A percentile compares a stretch with the other conserved stretches of the same genome.
Conservation (phyloP, 495 filamentous ascomycete species). For the Tuber indicum region DNA sequence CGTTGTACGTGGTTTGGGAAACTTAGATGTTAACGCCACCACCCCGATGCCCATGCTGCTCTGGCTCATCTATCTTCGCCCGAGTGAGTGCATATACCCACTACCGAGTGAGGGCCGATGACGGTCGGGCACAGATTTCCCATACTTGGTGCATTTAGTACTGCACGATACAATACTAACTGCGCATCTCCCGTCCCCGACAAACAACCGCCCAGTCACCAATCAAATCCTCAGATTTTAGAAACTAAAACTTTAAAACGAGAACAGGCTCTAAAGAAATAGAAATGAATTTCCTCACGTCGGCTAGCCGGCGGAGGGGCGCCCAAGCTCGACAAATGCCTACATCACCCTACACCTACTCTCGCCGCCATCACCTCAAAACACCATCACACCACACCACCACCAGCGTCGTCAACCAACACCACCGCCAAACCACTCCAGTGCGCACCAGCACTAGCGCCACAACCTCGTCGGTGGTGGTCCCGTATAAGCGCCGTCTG, state of each 20-base stretch:
- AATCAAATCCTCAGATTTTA: not conserved
- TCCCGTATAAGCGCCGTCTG: conserved; percentile 10
- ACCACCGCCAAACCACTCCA: not conserved
- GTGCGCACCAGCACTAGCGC: not conserved
- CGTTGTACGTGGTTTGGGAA: not conserved
- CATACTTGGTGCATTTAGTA: not conserved
- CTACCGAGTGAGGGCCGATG: not conserved
- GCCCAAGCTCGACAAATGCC: not conserved
- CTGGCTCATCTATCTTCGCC: not conserved
- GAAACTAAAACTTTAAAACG: not conserved
- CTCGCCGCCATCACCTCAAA: not conserved
- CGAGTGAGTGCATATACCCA: not conserved
- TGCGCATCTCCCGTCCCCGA: not conserved
- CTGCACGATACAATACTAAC: not conserved
- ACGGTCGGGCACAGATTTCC: not conserved
- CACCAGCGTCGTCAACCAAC: not conserved
- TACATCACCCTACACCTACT: not conserved
- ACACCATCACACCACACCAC: not conserved
- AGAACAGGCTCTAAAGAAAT: not conserved
- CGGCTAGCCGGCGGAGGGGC: not conserved
- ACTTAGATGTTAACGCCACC: not conserved
- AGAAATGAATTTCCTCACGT: not conserved
- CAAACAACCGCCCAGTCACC: not conserved
- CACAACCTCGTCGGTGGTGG: not conserved
- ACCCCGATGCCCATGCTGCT: not conserved